A percentile compares a stretch with the other conserved stretches of the same genome.
Conservation (phyloP, 371 early-diverging fungal species). For the Mortierella sp. region DNA sequence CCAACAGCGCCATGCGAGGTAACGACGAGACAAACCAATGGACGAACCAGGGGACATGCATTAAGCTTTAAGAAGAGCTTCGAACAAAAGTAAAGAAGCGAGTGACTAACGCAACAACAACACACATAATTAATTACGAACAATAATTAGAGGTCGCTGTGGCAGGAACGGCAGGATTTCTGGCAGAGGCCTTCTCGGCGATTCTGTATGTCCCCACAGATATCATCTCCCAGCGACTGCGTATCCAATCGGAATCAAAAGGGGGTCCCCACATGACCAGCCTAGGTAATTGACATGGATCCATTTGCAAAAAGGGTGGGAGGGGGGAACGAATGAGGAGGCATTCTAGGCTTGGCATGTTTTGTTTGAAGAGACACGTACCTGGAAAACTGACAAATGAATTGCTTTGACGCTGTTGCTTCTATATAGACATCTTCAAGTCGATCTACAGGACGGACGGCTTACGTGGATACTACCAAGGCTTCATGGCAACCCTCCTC, state of each 20-base stretch:
- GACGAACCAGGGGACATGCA: not conserved
- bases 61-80: not conserved
- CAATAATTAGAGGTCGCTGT: conserved; percentile 44
- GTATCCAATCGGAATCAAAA: conserved; percentile 50
- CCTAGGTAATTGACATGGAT: conserved; percentile 24
- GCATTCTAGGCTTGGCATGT: not conserved
- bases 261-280: conserved; percentile 43
- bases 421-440: conserved; percentile 38
- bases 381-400: not conserved
- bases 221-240: conserved; percentile 51
- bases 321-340: not conserved
- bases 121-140: not conserved
- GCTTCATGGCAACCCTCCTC: conserved; percentile 43
- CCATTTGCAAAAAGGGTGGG: not conserved
- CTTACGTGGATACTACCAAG: conserved; percentile 49
- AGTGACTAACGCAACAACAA: not conserved
- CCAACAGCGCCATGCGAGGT: conserved; percentile 54
- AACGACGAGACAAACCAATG: not conserved
- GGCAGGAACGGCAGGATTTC: conserved; percentile 54
- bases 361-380: not conserved
- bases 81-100: not conserved
- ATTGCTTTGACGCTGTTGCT: not conserved
- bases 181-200: conserved; percentile 48
- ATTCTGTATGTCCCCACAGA: conserved; percentile 50
- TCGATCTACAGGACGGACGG: conserved; percentile 52